Percentiles rank a stretch among this genome's conserved stretches.
Evolutionary conservation across 768 basidiomycete species (phyloP).

Genomic region (Tubosaeta sp.): DNA sequence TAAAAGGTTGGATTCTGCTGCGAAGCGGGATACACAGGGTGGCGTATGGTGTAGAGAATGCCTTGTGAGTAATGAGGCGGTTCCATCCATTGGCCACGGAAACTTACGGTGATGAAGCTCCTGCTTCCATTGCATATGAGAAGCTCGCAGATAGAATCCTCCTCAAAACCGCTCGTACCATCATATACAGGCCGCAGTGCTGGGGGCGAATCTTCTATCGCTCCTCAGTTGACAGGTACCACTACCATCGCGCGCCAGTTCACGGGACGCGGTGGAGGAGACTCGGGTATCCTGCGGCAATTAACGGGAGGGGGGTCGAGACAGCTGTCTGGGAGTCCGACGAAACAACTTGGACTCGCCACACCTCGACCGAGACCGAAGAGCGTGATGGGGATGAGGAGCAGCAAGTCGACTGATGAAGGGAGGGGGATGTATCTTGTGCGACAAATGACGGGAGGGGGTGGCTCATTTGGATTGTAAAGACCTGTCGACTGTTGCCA

Average conservation of each 20-base stretch:
- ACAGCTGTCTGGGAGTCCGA: constrained; percentile 63
- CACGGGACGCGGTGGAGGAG: constrained; percentile 52
- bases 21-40: constrained; percentile 65
- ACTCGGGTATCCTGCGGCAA: constrained; percentile 42
- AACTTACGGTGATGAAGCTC: constrained; percentile 38
- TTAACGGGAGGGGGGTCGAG: constrained; percentile 67
- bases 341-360: constrained; percentile 54
- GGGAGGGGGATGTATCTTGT: constrained; percentile 70
- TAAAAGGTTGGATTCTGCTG: constrained; percentile 79
- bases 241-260: constrained; percentile 75
- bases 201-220: constrained; percentile 30
- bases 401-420: constrained; percentile 59
- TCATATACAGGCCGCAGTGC: constrained; percentile 39
- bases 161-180: constrained; percentile 44
- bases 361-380: constrained; percentile 61
- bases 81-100: not conserved
- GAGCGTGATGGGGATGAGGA: constrained; percentile 71
- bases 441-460: constrained; percentile 69
- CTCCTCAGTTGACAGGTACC: constrained; percentile 61
- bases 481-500: constrained; percentile 5
- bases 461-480: constrained; percentile 24
- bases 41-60: constrained; percentile 85
- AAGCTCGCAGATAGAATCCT: constrained; percentile 49
- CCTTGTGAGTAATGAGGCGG: constrained; percentile 44
- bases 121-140: constrained; percentile 48